phyloP scores from a whole-genome alignment of 768 basidiomycete genomes.

The Daedaleopsis sinensis region DNA sequence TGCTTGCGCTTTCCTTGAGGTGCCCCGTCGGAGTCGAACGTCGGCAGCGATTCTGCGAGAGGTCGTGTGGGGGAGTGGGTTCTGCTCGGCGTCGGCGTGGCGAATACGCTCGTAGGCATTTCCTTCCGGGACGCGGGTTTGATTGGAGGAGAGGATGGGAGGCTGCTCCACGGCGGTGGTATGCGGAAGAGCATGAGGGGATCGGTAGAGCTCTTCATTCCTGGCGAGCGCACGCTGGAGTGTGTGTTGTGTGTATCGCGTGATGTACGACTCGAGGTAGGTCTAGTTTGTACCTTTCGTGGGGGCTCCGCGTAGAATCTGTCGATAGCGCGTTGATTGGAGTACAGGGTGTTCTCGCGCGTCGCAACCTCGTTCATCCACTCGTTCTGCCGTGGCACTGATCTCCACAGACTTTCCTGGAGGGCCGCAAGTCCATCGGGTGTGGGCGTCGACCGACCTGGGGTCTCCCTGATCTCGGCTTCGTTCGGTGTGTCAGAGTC shows the following conservation, averaged over 20 bases:
- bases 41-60: neutral
- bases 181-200: slow-evolving; percentile 25
- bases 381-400: neutral
- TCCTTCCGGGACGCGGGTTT: neutral
- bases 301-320: neutral
- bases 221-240: neutral
- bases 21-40: neutral
- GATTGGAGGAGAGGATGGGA: slow-evolving; percentile 4
- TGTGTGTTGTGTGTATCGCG: neutral
- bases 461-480: too few species aligned
- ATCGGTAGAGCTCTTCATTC: neutral
- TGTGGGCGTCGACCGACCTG: too few species aligned
- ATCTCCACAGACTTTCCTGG: too few species aligned
- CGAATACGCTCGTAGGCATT: neutral
- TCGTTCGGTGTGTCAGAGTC: too few species aligned
- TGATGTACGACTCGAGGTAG: neutral
- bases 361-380: slow-evolving; percentile 5
- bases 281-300: neutral
- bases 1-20: neutral
- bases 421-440: too few species aligned
- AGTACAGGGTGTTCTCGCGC: neutral
- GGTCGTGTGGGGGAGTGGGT: neutral
- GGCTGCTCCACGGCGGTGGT: slow-evolving; percentile 26
- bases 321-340: neutral
- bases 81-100: neutral